Evolutionary conservation across 108 stramenopile species (phyloP), one percentile per base, ranked within the genome.

Genomic region (Cafeteria roenbergensis): DNA sequence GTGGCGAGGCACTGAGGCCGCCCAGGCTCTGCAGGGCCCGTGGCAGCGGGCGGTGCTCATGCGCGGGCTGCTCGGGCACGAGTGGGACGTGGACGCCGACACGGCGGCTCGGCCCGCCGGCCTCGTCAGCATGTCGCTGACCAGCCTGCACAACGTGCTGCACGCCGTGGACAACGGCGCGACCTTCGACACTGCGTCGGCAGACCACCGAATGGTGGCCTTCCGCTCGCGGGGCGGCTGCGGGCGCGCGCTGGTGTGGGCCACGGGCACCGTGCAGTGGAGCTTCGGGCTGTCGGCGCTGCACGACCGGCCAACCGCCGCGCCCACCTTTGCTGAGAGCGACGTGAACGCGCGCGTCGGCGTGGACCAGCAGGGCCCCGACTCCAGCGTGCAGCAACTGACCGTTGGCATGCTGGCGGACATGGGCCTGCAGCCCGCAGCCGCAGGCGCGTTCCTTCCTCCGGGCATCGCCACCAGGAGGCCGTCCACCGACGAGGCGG

Each of bases 31-130:
- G 42, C 6, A 17, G 42, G 12, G 42, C 17, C 12, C 42, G 12
- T 48, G 42, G 12, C 17, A 6, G 6, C 42, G 42, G 42, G 51
- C 24, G 24, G 42, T 63, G 12, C 62, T 48, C 17, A 48, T 6
- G 9, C 3, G 8, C 8, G 62, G 62, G 28, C 27, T 66, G 51
- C 65, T 66, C 22, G 65, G 65, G 24, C 55, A 66, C 55, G 65
- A 66, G 53, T 66, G 65, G 65, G 65, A 66, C 48, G 55, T 51
- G 34, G 52, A 26, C 52, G 65, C 25, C 25, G 65, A 66, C 36
- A 32, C n/a, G 30, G 26, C 22, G 33, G 30, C 33, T 22, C 24
- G 48, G 52, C 65, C 65, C 0, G 8, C 50, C 0, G 6, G 6
- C 12, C 25, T 66, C 29, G 29, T 51, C 1, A n/a, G 26, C 1